phyloP scores from a whole-genome alignment of 1,284 basidiomycete species.

The Fomes fomentarius region DNA sequence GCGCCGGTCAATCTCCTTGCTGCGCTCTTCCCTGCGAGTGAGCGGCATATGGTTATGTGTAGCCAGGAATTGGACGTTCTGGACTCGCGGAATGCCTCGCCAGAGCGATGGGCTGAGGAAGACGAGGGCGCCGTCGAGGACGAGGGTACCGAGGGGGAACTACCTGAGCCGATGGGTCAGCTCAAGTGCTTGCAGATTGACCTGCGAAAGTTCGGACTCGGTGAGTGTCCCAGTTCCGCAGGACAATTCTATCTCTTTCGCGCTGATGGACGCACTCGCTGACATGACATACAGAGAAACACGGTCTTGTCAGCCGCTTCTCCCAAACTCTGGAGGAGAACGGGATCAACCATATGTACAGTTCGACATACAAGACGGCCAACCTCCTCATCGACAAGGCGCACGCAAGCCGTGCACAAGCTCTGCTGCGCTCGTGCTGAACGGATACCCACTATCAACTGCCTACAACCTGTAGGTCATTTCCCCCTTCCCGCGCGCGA shows the following conservation, averaged over 20 bases:
- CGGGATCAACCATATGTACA: conserved; percentile 83
- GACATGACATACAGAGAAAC: conserved; percentile 52
- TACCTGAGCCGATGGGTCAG: conserved; percentile 39
- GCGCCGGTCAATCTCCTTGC: conserved; percentile 65
- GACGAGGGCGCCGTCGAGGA: conserved; percentile 37
- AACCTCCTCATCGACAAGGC: conserved; percentile 66
- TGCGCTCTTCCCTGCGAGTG: conserved; percentile 63
- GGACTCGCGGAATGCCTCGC: conserved; percentile 45
- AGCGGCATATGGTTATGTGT: conserved; percentile 76
- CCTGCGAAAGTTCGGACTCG: conserved; percentile 67
- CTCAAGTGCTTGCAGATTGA: conserved; percentile 74
- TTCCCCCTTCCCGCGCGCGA: too few relatives aligned
- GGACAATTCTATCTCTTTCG: too few relatives aligned
- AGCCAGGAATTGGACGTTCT: conserved; percentile 64
- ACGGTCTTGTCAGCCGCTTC: conserved; percentile 77
- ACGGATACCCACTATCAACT: background rate
- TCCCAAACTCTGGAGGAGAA: conserved; percentile 71
- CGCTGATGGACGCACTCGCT: background rate
- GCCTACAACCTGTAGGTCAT: too few relatives aligned
- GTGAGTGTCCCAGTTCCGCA: conserved; percentile 39
- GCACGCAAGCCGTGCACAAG: conserved; percentile 34
- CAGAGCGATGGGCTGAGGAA: conserved; percentile 35
- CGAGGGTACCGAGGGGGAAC: conserved; percentile 37
- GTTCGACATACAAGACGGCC: conserved; percentile 83
- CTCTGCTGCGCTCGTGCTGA: conserved; percentile 35